Percentiles rank a stretch among this genome's conserved stretches.
phyloP scores from a whole-genome alignment of 768 basidiomycete genomes.

The Crucibulum laeve region DNA sequence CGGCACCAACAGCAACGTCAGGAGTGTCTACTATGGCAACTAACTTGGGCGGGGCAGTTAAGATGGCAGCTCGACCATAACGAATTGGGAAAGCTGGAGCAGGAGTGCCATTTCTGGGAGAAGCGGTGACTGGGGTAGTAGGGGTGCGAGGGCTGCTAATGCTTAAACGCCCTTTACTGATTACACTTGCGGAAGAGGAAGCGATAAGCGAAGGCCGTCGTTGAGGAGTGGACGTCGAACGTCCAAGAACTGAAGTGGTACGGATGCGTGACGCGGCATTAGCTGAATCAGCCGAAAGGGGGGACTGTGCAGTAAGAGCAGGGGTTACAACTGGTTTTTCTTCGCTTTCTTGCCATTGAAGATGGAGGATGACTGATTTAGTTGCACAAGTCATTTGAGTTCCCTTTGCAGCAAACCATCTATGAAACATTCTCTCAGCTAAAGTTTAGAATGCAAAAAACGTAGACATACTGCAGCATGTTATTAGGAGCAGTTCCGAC shows the following conservation, averaged over 20 bases:
- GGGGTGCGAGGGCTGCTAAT: conserved; percentile 36
- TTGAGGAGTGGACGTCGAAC: conserved; percentile 42
- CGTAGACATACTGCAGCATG: conserved; percentile 62
- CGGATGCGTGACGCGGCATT: conserved; percentile 32
- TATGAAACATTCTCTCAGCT: conserved; percentile 14
- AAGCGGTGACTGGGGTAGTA: conserved; percentile 41
- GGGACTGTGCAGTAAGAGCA: conserved; percentile 10
- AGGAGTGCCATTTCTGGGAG: conserved; percentile 38
- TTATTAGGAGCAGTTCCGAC: conserved; percentile 82
- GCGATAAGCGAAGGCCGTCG: conserved; percentile 33
- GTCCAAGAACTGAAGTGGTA: conserved; percentile 46
- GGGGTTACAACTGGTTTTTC: conserved; percentile 18
- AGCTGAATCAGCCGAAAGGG: conserved; percentile 9
- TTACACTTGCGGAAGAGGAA: conserved; percentile 15
- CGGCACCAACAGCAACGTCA: conserved; percentile 85
- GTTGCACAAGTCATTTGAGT: conserved; percentile 91
- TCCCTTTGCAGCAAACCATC: conserved; percentile 90
- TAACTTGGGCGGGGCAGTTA: conserved; percentile 81
- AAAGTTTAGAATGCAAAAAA: neutral
- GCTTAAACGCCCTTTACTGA: conserved; percentile 36
- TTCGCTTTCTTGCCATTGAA: conserved; percentile 80
- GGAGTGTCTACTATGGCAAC: conserved; percentile 83
- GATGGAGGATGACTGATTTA: conserved; percentile 78
- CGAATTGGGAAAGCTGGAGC: conserved; percentile 37
- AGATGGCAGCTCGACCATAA: conserved; percentile 67